Conservation (phyloP, 768 basidiomycete species). For the Xanthoconium stramineum region DNA sequence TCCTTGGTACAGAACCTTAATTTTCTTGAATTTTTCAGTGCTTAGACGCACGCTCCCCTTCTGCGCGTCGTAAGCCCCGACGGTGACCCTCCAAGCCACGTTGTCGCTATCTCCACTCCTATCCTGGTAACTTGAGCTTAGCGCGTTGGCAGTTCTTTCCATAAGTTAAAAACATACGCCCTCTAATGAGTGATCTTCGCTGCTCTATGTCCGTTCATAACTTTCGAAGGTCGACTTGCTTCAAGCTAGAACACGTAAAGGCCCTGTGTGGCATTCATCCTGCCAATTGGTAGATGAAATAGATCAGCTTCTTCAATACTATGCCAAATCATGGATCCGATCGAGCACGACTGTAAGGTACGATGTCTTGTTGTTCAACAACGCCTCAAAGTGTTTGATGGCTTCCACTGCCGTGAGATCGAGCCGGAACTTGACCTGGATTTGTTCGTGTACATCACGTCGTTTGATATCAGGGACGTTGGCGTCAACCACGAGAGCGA, state of each 20-base stretch:
- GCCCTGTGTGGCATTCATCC: neutral
- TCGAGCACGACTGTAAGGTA: conserved; percentile 93
- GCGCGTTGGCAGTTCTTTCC: conserved; percentile 1
- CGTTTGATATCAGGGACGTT: conserved; percentile 98
- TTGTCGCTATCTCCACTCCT: too few species aligned
- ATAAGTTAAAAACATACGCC: neutral
- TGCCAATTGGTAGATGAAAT: neutral
- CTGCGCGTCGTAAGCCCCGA: too few species aligned
- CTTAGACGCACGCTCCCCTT: too few species aligned
- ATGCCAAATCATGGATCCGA: conserved; percentile 87
- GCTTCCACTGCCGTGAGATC: conserved; percentile 96
- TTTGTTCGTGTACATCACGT: conserved; percentile 80
- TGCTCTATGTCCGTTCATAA: neutral
- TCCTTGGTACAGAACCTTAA: too few species aligned
- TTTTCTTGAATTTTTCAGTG: neutral
- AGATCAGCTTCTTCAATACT: conserved; percentile 76
- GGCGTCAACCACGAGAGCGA: conserved; percentile 95
- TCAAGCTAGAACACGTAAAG: neutral
- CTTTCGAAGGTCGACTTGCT: neutral
- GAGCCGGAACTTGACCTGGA: conserved; percentile 95
- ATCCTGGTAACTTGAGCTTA: neutral
- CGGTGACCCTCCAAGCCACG: neutral
- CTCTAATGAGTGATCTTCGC: neutral
- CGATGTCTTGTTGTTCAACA: conserved; percentile 92
- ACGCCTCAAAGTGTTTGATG: conserved; percentile 91